Base-by-base conservation (phyloP, 2,329 filamentous ascomycete species). In the Fusarium sacchari region DNA sequence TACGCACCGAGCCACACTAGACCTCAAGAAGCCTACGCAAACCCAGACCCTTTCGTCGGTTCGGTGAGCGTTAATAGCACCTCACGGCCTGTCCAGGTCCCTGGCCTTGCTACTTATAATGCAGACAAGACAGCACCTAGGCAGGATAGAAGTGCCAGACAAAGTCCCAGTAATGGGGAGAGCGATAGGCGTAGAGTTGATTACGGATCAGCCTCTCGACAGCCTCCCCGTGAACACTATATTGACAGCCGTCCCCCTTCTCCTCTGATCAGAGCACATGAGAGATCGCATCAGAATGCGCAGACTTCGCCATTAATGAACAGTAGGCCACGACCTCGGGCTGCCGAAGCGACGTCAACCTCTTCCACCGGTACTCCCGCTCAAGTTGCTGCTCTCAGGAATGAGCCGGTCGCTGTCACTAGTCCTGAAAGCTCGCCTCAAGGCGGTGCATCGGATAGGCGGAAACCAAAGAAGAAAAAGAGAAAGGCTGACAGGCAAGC, bases 231-330 rank as follows among this genome's bases (percentile, higher is more conserved):
- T 69, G 69, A 78, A 58, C 60, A 75, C 22, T 78, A 81, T 57
- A 67, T 77, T 70, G 78, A 81, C 53, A 76, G 72, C 50, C 80
- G 77, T 75, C 85, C 81, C 73, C 83, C 88, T 58, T 88, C 92
- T 70, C 90, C 91, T 59, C 84, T 95, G 65, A 86, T 95, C 76
- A 90, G 91, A 78, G 91, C 91, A 75, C 92, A 95, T 79, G 91
- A 95, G 77, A 89, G 91, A 57, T 91, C 91, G 40, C 84, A 92
- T 78, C 93, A 93, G 58, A 93, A 94, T 60, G 90, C 91, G 55
- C 92, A 93, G 78, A 90, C 90, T 72, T 87, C 92, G 80, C 84
- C 88, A 72, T 79, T 92, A 83, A 84, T 88, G 75, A 82, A 84
- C 79, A 81, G 84, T 81, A 71, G 85, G 82, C 72, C 72, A 50